Evolutionary conservation across 345 rosid species (phyloP).

Genomic region (Balakata baccata): DNA sequence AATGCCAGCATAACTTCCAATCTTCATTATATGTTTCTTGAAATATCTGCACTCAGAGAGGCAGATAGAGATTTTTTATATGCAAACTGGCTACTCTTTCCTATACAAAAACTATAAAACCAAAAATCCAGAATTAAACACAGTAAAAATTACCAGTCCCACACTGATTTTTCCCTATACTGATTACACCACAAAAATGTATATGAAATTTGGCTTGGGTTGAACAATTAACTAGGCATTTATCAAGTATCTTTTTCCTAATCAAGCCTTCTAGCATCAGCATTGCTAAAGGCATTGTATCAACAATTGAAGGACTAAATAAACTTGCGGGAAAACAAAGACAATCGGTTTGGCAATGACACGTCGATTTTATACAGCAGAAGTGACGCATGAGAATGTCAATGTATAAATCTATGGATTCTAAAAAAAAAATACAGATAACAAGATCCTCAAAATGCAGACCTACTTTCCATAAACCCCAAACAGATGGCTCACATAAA

Average conservation of each 20-base stretch:
- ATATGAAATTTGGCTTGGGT: too few relatives aligned
- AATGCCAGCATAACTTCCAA: conserved; percentile 50
- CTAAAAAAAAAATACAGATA: background rate
- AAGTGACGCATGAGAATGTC: background rate
- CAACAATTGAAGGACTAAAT: too few relatives aligned
- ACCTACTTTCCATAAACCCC: background rate
- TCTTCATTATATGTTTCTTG: conserved; percentile 39
- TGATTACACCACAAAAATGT: too few relatives aligned
- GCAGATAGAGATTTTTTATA: background rate
- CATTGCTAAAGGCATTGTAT: too few relatives aligned
- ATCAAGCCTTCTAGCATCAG: too few relatives aligned
- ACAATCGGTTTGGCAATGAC: too few relatives aligned
- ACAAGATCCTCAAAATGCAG: background rate
- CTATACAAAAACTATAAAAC: background rate
- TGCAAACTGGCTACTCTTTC: background rate
- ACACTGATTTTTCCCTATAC: too few relatives aligned
- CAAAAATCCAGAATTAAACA: background rate
- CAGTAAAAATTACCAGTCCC: background rate
- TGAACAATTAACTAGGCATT: too few relatives aligned
- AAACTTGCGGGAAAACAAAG: too few relatives aligned
- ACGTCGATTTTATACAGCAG: too few relatives aligned
- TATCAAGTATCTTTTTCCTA: too few relatives aligned
- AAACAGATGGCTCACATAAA: background rate
- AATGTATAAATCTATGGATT: background rate
- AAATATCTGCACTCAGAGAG: conserved; percentile 26